These are phyloP conservation scores for Talinum fruticosum DNA, from an alignment of 148 eudicot genomes.

Conservation along the genomic window DNA sequence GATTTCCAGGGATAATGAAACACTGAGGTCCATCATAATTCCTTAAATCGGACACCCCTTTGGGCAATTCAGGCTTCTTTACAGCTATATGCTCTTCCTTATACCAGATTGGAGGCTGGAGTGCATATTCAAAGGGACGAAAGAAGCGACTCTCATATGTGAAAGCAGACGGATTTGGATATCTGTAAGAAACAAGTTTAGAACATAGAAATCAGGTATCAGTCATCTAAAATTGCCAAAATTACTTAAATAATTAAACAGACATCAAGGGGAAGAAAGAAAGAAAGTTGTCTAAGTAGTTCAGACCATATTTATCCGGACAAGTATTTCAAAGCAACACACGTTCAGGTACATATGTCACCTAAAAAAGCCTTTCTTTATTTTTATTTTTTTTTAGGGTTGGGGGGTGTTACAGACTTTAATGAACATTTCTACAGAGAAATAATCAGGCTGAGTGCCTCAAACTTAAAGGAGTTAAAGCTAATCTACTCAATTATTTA, in stretches of 20 bases:
- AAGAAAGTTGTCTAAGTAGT: too few relatives aligned
- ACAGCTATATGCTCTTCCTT: constrained; percentile 86
- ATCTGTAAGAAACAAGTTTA: constrained; percentile 38
- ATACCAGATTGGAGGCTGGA: constrained; percentile 87
- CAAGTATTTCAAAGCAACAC: neutral
- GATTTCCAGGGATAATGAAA: constrained; percentile 96
- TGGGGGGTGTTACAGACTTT: neutral
- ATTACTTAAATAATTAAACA: too few relatives aligned
- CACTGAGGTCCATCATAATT: constrained; percentile 93
- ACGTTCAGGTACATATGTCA: neutral
- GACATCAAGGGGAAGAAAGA: too few relatives aligned
- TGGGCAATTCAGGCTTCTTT: constrained; percentile 89
- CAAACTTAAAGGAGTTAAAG: too few relatives aligned
- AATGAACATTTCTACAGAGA: neutral
- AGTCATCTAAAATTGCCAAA: neutral
- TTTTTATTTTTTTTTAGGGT: too few relatives aligned
- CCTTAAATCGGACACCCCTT: constrained; percentile 59
- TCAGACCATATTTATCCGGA: neutral
- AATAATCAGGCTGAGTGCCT: neutral
- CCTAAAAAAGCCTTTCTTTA: neutral
- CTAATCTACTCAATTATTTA: too few relatives aligned
- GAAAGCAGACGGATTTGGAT: constrained; percentile 89
- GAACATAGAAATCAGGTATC: neutral
- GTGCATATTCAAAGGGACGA: constrained; percentile 91
- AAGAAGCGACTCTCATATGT: constrained; percentile 85